phyloP scores from a whole-genome alignment of 1,284 basidiomycete species.

The Grifola frondosa region DNA sequence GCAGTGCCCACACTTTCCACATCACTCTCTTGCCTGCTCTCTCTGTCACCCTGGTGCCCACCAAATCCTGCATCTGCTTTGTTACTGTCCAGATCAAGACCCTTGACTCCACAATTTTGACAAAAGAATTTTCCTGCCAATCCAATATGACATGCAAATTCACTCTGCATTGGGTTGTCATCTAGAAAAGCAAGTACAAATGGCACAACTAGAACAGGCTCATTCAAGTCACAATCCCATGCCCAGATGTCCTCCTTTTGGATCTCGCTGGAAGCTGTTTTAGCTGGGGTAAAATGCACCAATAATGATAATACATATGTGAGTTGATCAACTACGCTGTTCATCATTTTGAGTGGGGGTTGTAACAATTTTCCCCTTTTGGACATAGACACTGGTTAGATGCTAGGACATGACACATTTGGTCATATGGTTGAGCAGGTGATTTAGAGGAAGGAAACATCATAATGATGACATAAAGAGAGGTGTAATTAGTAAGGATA shows the following conservation, averaged over 20 bases:
- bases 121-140: slow-evolving; percentile 40
- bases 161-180: slow-evolving; percentile 48
- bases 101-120: slow-evolving; percentile 35
- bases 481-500: too few species aligned
- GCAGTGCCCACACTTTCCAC: too few species aligned
- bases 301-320: not conserved
- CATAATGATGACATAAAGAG: too few species aligned
- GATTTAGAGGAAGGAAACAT: too few species aligned
- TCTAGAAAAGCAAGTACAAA: slow-evolving; percentile 37
- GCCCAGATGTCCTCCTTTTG: slow-evolving; percentile 35
- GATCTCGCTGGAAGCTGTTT: slow-evolving; percentile 18
- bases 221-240: slow-evolving; percentile 32
- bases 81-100: too few species aligned
- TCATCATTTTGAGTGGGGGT: slow-evolving; percentile 42
- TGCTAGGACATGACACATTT: too few species aligned
- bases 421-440: too few species aligned
- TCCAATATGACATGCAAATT: slow-evolving; percentile 43
- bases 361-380: too few species aligned
- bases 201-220: slow-evolving; percentile 35
- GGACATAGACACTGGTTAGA: too few species aligned
- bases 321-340: slow-evolving; percentile 26
- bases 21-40: too few species aligned
- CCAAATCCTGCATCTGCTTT: too few species aligned
- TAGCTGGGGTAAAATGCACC: not conserved
- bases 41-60: too few species aligned